Evolutionary conservation across 2,329 filamentous ascomycete genomes (phyloP).

Genomic region (Colletotrichum chrysophilum): DNA sequence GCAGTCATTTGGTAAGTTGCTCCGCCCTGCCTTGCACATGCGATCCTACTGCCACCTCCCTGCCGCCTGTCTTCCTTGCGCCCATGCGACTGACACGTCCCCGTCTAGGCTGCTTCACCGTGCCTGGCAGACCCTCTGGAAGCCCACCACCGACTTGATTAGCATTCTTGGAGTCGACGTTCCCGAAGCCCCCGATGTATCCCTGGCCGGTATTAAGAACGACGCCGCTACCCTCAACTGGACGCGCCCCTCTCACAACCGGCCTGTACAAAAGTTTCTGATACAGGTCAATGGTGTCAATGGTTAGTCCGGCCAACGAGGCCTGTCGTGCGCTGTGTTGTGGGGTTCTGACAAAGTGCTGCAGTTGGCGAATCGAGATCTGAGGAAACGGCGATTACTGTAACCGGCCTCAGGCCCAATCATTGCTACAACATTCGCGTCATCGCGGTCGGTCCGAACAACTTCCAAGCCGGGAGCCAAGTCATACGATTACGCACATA

Average conservation of each 20-base stretch:
- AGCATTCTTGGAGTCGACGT: conserved; percentile 93
- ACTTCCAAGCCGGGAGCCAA: conserved; percentile 89
- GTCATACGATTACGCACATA: conserved; percentile 85
- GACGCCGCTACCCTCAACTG: conserved; percentile 91
- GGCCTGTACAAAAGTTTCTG: conserved; percentile 82
- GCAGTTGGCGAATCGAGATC: conserved; percentile 82
- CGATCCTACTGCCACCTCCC: not conserved
- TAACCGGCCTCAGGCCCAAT: conserved; percentile 84
- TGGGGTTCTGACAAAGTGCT: not conserved
- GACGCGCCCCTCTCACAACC: conserved; percentile 72
- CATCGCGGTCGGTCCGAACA: conserved; percentile 87
- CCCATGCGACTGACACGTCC: not conserved
- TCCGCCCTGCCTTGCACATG: not conserved
- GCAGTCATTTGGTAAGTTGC: conserved; percentile 58
- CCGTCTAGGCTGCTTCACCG: conserved; percentile 78
- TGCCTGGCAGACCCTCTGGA: conserved; percentile 87
- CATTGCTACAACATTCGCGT: conserved; percentile 95
- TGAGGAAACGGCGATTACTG: conserved; percentile 86
- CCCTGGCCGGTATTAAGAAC: conserved; percentile 85
- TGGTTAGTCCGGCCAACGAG: conserved; percentile 57
- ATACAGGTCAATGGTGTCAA: conserved; percentile 94
- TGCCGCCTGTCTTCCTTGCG: not conserved
- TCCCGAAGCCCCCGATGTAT: conserved; percentile 86
- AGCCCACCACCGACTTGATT: conserved; percentile 89
- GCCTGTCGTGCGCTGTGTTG: not conserved